phyloP scores from a whole-genome alignment of 2,329 filamentous ascomycete genomes.

The Cytospora paraplurivora region DNA sequence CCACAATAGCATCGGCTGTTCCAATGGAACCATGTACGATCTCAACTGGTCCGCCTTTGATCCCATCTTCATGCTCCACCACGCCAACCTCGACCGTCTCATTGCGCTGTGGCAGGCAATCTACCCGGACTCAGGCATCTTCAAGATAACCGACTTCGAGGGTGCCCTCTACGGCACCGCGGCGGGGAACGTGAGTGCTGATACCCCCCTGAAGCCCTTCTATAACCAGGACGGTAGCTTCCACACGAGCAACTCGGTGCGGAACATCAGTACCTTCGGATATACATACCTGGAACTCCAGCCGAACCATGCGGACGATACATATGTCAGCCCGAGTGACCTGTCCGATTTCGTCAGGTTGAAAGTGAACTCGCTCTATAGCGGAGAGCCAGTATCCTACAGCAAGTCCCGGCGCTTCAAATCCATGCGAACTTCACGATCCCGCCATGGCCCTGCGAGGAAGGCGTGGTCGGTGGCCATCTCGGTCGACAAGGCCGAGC shows the following conservation, averaged over 20 bases:
- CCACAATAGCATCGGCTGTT: slow-evolving; percentile 44
- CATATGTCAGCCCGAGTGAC: slow-evolving; percentile 56
- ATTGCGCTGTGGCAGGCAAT: slow-evolving; percentile 53
- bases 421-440: not conserved
- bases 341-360: slow-evolving; percentile 64
- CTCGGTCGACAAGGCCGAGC: slow-evolving; percentile 41
- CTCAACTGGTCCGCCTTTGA: slow-evolving; percentile 49
- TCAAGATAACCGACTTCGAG: slow-evolving; percentile 34
- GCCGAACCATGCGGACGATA: slow-evolving; percentile 39
- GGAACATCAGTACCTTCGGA: slow-evolving; percentile 37
- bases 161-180: slow-evolving; percentile 45
- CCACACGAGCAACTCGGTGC: slow-evolving; percentile 44
- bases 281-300: slow-evolving; percentile 41
- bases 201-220: slow-evolving; percentile 54
- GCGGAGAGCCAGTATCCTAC: slow-evolving; percentile 12
- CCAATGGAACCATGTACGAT: slow-evolving; percentile 39
- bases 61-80: slow-evolving; percentile 53
- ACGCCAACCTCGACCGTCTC: slow-evolving; percentile 62
- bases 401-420: not conserved
- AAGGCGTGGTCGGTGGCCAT: slow-evolving; percentile 37
- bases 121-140: slow-evolving; percentile 40
- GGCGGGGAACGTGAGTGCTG: slow-evolving; percentile 45
- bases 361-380: slow-evolving; percentile 56
- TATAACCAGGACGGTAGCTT: slow-evolving; percentile 42
- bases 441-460: slow-evolving; percentile 32